Evolutionary conservation across 805 yeast species (phyloP), one percentile per base, ranked within the genome.

Genomic region (Saturnispora bothae): DNA sequence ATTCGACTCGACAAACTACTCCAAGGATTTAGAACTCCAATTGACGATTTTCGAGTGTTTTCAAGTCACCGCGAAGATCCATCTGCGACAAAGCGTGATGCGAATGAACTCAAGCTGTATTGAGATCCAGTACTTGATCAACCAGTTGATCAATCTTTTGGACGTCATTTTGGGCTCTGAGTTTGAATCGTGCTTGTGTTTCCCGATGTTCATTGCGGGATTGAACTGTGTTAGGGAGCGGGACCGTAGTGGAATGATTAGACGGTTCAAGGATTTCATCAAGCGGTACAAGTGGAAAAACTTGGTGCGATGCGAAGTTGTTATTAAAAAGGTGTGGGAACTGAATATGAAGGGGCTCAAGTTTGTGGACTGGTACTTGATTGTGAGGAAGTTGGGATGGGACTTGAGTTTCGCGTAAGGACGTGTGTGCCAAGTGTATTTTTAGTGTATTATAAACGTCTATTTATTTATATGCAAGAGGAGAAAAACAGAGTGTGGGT

Each of bases 191-290:
- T 73, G 80, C 2, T 55, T 82, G 13, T 78, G 82, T 28, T 83
- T 83, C 56, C 94, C 94, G 0, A 56, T 82, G 44, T 83, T 83
- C 52, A 73, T 83, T 16, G 80, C 85, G 2, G 94, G 89, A 1
- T 69, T 83, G 50, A 77, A 76, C 52, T 70, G 81, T 46, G 68
- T 72, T 4, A 65, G 70, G 1, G 52, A 51, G n/a, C 59, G 48
- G n/a, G 78, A 73, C 45, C 65, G 83, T 16, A 52, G 53, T n/a
- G 52, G 57, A 32, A 75, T 82, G 69, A 56, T 63, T 27, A 50
- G 48, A 13, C 61, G 80, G 42, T 70, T 80, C 43, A 71, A 71
- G 16, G 70, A 63, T 23, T 70, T 76, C 48, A 71, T 77, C 41
- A 60, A 67, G 22, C 57, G 82, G n/a, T 81, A 82, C 50, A 72